Conservation (phyloP, 2,329 filamentous ascomycete species). For the Exophiala sideris region DNA sequence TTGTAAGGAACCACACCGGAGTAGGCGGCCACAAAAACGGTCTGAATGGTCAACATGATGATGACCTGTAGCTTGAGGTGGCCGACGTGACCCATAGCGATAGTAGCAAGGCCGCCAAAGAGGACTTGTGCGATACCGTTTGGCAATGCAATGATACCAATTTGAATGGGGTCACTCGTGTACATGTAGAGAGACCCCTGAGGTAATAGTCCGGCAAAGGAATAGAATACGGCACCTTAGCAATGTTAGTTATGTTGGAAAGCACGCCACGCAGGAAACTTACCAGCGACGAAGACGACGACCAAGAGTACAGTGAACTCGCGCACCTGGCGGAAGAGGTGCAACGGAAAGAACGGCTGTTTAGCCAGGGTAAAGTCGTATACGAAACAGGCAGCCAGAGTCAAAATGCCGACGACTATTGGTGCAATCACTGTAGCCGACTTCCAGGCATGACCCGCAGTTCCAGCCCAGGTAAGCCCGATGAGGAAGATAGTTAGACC, state of each 20-base stretch:
- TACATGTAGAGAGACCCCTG: slow-evolving; percentile 13
- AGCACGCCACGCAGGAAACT: slow-evolving; percentile 6
- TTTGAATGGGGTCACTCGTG: slow-evolving; percentile 9
- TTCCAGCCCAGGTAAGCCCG: slow-evolving; percentile 44
- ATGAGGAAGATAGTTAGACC: slow-evolving; percentile 44
- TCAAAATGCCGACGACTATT: slow-evolving; percentile 38
- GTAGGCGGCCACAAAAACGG: slow-evolving; percentile 1
- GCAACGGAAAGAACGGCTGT: slow-evolving; percentile 42
- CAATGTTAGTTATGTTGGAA: background rate
- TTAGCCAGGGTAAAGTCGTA: slow-evolving; percentile 40
- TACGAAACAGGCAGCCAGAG: slow-evolving; percentile 36
- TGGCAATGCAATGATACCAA: slow-evolving; percentile 10
- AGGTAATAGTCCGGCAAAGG: slow-evolving; percentile 5
- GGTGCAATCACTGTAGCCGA: slow-evolving; percentile 37
- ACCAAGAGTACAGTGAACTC: slow-evolving; percentile 35
- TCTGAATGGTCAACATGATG: slow-evolving; percentile 3
- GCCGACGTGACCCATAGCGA: background rate
- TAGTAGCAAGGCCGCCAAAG: slow-evolving; percentile 3
- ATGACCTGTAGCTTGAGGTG: slow-evolving; percentile 12
- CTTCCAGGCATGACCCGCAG: slow-evolving; percentile 40
- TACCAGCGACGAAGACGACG: slow-evolving; percentile 39
- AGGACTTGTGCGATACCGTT: slow-evolving; percentile 7
- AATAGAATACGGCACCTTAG: slow-evolving; percentile 1
- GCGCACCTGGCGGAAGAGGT: slow-evolving; percentile 39
- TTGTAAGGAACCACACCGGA: slow-evolving; percentile 19